Conservation (phyloP, 768 basidiomycete species). For the Hydnomerulius pinastri region DNA sequence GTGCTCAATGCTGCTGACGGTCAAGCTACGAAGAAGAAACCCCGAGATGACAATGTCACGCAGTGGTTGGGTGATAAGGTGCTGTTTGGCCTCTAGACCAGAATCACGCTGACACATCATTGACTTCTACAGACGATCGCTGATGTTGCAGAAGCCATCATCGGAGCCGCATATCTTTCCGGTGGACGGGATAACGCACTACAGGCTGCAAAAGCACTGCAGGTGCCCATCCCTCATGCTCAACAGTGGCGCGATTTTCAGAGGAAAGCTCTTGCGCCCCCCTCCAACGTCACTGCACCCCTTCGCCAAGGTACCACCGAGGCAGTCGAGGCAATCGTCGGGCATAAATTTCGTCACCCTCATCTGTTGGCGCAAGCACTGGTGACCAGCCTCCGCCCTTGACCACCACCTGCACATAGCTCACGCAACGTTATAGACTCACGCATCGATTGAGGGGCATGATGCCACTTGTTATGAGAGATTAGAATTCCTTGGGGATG, state of each 20-base stretch:
- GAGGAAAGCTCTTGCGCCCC: constrained; percentile 45
- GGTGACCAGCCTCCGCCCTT: constrained; percentile 42
- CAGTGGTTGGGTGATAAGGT: constrained; percentile 83
- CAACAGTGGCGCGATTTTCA: constrained; percentile 74
- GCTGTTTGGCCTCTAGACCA: constrained; percentile 1
- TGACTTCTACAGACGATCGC: constrained; percentile 62
- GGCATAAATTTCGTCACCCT: constrained; percentile 60
- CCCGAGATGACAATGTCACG: constrained; percentile 41
- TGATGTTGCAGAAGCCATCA: constrained; percentile 83
- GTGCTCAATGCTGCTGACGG: constrained; percentile 2
- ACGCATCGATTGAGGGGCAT: constrained; percentile 57
- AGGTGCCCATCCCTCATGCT: constrained; percentile 63
- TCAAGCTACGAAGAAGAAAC: constrained; percentile 38
- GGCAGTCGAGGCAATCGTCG: constrained; percentile 64
- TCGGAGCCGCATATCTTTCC: constrained; percentile 78
- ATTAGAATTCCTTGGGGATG: constrained; percentile 86
- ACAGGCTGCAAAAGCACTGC: constrained; percentile 61
- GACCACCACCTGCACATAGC: neutral
- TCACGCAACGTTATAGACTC: constrained; percentile 54
- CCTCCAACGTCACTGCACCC: constrained; percentile 44
- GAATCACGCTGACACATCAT: constrained; percentile 14
- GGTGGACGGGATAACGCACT: constrained; percentile 71
- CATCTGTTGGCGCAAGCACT: constrained; percentile 72
- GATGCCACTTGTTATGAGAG: constrained; percentile 68
- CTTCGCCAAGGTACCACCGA: constrained; percentile 50